Evolutionary conservation across 805 yeast species (phyloP), one percentile per base, ranked within the genome.

Genomic region (Grigorovia transvaalensis): DNA sequence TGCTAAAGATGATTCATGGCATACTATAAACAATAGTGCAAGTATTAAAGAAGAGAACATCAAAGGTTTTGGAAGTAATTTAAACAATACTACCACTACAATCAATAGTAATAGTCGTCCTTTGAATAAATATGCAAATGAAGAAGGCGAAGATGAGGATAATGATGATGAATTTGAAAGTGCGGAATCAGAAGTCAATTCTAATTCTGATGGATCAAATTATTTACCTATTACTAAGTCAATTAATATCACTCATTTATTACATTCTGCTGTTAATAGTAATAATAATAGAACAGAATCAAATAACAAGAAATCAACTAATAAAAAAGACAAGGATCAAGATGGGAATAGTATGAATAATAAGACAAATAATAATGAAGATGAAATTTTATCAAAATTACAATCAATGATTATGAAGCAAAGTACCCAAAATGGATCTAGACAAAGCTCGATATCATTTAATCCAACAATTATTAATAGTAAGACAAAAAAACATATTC

Each of bases 1-100:
- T 38, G 63, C 65, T 19, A 66, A 68, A 47, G 58, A 62, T 7
- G 86, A 81, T 58, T 72, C 71, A 27, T 82, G 88, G 87, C 82
- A 80, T 56, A 58, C 57, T 5, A 60, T 70, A 27, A 53, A 60
- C 30, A 44, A 29, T 9, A 50, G 23, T 23, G 17, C 27, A 23
- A 6, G 27, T 23, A 23, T 23, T 23, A 23, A 23, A 23, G 27
- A 23, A 23, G 27, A 23, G 6, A 23, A 23, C 27, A 23, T 23
- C 27, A 23, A 23, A 6, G n/a, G n/a, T n/a, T n/a, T 35, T 23
- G 29, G 38, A 30, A 44, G 48, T 46, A 41, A 47, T 44, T 53
- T 51, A 18, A 41, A 45, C 41, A 13, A 12, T 35, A 35, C 9
- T n/a, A 45, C 33, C 2, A 38, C 17, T 8, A n/a, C n/a, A n/a